Conservation (phyloP, 164 flowering plant genomes). For the Kalanchoe fedtschenkoi region DNA sequence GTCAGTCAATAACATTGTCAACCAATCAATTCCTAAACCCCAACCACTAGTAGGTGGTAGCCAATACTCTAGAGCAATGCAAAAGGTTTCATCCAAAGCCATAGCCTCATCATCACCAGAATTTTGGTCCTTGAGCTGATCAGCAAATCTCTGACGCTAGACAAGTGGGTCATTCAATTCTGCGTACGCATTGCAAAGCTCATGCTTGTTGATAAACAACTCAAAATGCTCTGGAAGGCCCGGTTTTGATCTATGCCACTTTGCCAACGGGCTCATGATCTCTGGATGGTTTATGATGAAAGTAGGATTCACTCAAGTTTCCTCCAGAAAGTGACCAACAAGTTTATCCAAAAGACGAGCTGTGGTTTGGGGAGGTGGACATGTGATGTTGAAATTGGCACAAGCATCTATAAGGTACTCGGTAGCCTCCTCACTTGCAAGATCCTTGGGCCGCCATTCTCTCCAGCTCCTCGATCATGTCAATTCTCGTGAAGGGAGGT, state of each 20-base stretch:
- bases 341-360: conserved; percentile 84
- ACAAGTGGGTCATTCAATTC: conserved; percentile 94
- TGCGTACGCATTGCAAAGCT: conserved; percentile 89
- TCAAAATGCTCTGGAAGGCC: conserved; percentile 92
- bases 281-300: conserved; percentile 92
- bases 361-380: conserved; percentile 89
- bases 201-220: conserved; percentile 79
- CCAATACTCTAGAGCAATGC: conserved; percentile 84
- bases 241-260: conserved; percentile 81
- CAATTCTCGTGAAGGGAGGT: conserved; percentile 97
- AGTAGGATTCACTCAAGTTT: conserved; percentile 74
- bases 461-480: conserved; percentile 82
- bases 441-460: conserved; percentile 73
- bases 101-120: conserved; percentile 98
- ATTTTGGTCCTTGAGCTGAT: conserved; percentile 90
- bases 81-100: conserved; percentile 86
- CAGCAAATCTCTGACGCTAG: conserved; percentile 82
- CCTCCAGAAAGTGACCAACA: conserved; percentile 93
- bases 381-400: conserved; percentile 56
- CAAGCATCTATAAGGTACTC: conserved; percentile 70
- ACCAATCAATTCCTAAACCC: conserved; percentile 94
- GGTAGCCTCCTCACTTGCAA: conserved; percentile 63
- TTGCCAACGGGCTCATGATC: conserved; percentile 95
- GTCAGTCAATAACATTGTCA: conserved; percentile 79
- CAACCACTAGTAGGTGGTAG: conserved; percentile 95